Conservation (phyloP, 192 early-diverging fungal species). For the Umbelopsis ramanniana region DNA sequence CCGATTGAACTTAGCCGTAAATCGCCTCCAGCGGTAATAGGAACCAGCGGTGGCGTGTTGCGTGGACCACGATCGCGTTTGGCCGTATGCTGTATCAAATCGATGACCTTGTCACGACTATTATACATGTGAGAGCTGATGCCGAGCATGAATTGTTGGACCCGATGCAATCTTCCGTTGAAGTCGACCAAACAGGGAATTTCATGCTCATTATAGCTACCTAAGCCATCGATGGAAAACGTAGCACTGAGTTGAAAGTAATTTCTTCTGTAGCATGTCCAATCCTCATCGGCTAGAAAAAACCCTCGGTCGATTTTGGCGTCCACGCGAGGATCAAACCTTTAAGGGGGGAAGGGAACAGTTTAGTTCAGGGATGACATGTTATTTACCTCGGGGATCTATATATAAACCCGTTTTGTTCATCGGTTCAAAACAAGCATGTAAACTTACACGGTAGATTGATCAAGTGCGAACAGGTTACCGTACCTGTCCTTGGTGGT, state of each 20-base stretch:
- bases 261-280: constrained; percentile 90
- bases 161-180: constrained; percentile 43
- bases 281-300: constrained; percentile 74
- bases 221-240: constrained; percentile 46
- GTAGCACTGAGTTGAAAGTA: constrained; percentile 76
- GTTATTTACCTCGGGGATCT: constrained; percentile 3
- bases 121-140: constrained; percentile 63
- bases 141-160: constrained; percentile 66
- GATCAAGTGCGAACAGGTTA: constrained; percentile 30
- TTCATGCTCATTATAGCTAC: constrained; percentile 42
- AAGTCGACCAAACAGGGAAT: constrained; percentile 62
- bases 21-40: constrained; percentile 48
- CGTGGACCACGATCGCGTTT: constrained; percentile 90
- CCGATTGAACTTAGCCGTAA: constrained; percentile 35
- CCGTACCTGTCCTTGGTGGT: constrained; percentile 24
- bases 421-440: neutral
- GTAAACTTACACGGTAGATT: constrained; percentile 24
- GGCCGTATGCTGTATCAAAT: constrained; percentile 75
- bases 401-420: neutral
- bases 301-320: constrained; percentile 82
- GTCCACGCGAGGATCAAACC: constrained; percentile 55
- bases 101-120: constrained; percentile 56
- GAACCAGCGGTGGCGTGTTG: constrained; percentile 53
- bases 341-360: constrained; percentile 24
- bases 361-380: constrained; percentile 5